Evolutionary conservation across 2,329 filamentous ascomycete species (phyloP).

Genomic region (Talaromyces sp.): DNA sequence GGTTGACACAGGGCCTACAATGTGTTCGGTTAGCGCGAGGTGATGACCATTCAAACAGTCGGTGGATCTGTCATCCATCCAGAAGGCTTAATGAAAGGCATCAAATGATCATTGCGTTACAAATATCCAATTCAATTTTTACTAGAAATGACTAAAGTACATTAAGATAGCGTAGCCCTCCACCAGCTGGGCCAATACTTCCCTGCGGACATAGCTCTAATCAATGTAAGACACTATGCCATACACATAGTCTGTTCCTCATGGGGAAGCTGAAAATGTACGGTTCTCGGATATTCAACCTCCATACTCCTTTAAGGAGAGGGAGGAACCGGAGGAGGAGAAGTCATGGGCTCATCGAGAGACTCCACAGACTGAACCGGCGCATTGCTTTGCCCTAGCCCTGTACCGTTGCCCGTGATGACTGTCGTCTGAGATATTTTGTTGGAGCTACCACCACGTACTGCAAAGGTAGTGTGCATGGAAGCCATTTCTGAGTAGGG

Average conservation of each 20-base stretch:
- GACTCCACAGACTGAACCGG: background rate
- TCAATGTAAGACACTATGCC: background rate
- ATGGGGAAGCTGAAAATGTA: background rate
- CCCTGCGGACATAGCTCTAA: background rate
- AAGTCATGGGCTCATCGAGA: background rate
- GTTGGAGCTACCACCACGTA: background rate
- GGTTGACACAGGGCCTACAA: background rate
- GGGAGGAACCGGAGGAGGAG: background rate
- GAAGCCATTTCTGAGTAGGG: background rate
- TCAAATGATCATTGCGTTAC: background rate
- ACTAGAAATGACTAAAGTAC: background rate
- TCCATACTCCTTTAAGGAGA: background rate
- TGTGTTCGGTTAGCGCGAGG: background rate
- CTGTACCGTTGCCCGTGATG: background rate
- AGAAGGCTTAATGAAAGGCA: background rate
- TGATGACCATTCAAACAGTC: background rate
- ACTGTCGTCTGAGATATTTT: background rate
- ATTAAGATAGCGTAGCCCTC: background rate
- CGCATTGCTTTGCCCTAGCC: background rate
- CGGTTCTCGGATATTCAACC: background rate
- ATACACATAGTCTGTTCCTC: background rate
- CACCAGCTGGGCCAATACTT: too few species aligned
- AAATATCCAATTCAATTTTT: background rate
- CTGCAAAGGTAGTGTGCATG: background rate
- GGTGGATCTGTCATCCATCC: background rate